A percentile compares a stretch with the other conserved stretches of the same genome.
phyloP scores from a whole-genome alignment of 2,329 filamentous ascomycete genomes.

The Xylaria multiplex region DNA sequence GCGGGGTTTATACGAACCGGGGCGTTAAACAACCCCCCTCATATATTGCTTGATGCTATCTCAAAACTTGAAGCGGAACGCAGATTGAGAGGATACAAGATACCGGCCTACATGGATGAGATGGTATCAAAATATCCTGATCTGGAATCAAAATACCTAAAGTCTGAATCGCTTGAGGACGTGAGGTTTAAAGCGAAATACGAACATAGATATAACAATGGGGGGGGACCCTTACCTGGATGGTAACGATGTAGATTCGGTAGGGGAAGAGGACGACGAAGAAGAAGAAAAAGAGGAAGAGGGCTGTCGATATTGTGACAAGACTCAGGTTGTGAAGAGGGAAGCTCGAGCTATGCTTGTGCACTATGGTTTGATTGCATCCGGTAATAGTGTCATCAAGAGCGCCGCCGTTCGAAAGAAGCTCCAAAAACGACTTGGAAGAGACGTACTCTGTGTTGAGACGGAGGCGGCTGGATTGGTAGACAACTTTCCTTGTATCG shows the following conservation, averaged over 20 bases:
- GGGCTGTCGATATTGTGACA: conserved; percentile 37
- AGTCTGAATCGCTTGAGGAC: conserved; percentile 37
- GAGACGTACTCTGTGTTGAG: conserved; percentile 40
- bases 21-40: conserved; percentile 39
- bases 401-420: conserved; percentile 37
- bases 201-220: not conserved
- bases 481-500: conserved; percentile 43
- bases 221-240: not conserved
- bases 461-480: conserved; percentile 32
- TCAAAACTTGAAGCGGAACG: conserved; percentile 30
- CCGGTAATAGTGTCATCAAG: conserved; percentile 44
- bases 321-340: conserved; percentile 32
- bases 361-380: conserved; percentile 45
- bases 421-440: conserved; percentile 25
- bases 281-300: conserved; percentile 26
- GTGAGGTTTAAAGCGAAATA: conserved; percentile 32
- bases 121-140: conserved; percentile 34
- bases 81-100: conserved; percentile 31
- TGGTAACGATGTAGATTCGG: not conserved
- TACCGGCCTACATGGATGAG: conserved; percentile 37
- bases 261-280: conserved; percentile 4
- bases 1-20: conserved; percentile 38
- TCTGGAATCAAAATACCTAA: conserved; percentile 36
- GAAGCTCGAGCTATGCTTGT: conserved; percentile 38
- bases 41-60: conserved; percentile 36